Evolutionary conservation across 1,284 basidiomycete genomes (phyloP).

Genomic region (Puccinia coronata): DNA sequence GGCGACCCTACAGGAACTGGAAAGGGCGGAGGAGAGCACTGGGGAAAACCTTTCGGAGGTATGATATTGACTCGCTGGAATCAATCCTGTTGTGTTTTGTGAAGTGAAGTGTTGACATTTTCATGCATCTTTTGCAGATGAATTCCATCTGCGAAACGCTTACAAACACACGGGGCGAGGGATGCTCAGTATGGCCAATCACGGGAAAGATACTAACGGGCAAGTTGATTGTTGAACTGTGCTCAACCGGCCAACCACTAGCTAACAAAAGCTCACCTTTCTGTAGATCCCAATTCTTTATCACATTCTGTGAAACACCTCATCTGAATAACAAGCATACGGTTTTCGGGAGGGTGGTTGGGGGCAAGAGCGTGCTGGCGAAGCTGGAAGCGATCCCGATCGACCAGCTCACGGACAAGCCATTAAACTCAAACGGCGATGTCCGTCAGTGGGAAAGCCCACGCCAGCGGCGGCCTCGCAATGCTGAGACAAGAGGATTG

Average conservation of each 20-base stretch:
- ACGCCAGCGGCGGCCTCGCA: no score
- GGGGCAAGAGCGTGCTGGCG: conserved; percentile 85
- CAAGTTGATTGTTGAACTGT: conserved; percentile 51
- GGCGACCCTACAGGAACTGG: conserved; percentile 97
- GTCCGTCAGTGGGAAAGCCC: background rate
- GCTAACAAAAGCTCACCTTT: background rate
- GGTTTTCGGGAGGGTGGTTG: conserved; percentile 94
- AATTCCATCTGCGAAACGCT: conserved; percentile 52
- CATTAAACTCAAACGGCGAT: conserved; percentile 64
- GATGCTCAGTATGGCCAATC: conserved; percentile 57
- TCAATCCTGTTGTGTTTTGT: conserved; percentile 58
- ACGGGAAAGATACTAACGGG: conserved; percentile 56
- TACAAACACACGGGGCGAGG: conserved; percentile 55
- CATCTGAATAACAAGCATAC: conserved; percentile 64
- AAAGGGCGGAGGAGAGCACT: conserved; percentile 85
- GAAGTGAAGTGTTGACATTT: background rate
- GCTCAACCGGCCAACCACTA: background rate
- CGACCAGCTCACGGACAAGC: conserved; percentile 81
- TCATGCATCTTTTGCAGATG: conserved; percentile 4
- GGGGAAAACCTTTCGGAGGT: conserved; percentile 93
- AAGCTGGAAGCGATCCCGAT: conserved; percentile 77
- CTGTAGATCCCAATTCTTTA: conserved; percentile 65
- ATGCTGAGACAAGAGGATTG: no score
- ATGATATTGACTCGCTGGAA: conserved; percentile 64
- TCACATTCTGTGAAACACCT: conserved; percentile 78